Conservation (phyloP, 202 grass and related monocot species). For the Elaeis oleifera region DNA sequence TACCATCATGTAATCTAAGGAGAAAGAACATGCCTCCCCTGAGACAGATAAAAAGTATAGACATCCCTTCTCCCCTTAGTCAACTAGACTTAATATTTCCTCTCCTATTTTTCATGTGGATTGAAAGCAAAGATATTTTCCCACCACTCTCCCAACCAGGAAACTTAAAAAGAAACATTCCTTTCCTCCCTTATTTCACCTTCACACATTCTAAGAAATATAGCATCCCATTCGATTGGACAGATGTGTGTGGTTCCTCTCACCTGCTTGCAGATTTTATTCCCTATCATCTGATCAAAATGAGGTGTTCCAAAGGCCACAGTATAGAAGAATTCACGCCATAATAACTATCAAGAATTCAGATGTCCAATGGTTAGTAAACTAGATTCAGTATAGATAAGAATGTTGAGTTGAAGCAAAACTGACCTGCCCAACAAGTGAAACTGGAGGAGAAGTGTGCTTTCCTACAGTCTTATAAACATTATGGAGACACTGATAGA, state of each 20-base stretch:
- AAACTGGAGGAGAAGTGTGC: conserved; percentile 88
- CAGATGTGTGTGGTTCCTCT: background rate
- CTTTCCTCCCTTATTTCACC: too few species aligned
- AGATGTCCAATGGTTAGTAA: background rate
- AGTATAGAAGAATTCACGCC: conserved; percentile 89
- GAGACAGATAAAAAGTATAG: too few species aligned
- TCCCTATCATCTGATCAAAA: conserved; percentile 78
- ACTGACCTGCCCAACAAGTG: conserved; percentile 61
- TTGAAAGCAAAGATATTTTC: too few species aligned
- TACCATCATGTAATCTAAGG: too few species aligned
- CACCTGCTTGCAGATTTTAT: conserved; percentile 88
- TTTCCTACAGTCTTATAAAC: conserved; percentile 43
- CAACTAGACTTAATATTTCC: too few species aligned
- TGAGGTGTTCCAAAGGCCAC: conserved; percentile 68
- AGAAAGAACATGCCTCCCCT: too few species aligned
- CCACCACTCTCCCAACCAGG: too few species aligned
- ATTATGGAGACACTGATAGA: conserved; percentile 69
- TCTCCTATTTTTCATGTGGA: too few species aligned
- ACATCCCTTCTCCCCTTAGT: too few species aligned
- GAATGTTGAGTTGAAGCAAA: conserved; percentile 6
- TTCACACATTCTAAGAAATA: too few species aligned
- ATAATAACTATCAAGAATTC: conserved; percentile 51
- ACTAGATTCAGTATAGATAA: background rate
- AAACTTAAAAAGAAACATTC: too few species aligned
- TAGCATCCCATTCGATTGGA: too few species aligned